Base-by-base conservation (phyloP, 345 rosid genomes). In the Clausena lansium region DNA sequence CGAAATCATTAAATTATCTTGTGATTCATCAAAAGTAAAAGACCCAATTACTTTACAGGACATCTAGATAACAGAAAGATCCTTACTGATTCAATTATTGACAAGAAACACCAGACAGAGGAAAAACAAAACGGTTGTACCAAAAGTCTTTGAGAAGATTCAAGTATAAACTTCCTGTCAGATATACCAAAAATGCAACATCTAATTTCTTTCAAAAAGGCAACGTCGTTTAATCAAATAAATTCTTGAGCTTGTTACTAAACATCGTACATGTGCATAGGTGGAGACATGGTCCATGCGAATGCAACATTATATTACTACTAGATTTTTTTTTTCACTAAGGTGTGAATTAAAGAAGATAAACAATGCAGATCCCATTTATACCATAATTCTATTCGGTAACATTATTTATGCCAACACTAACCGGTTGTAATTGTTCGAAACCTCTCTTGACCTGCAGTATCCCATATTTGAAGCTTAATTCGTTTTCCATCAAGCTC, bases 401-500 rank as follows among this genome's bases (percentile, higher is more conserved):
- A 15, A 28, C 20, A 63, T 28, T 39, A 9, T 20, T 28, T 47
- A 39, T 19, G 27, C 28, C 1, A 41, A 52, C 32, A 83, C 90
- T 87, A 55, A 95, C 99, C 99, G 54, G 97, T 93, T 79, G 98
- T 95, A 82, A 95, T 95, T 19, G 97, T 92, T 80, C 97, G 87
- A 78, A 92, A 92, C 57, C 94, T 86, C 79, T 92, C 97, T 74
- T 92, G 97, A 60, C 97, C 97, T 72, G 97, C 97, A 41, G 87
- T 95, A 75, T 93, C 99, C 99, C 99, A 95, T 25, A 95, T 95
- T 84, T 95, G 99, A 74, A 93, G 85, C 85, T 95, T 95, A 85
- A 95, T 93, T 79, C 96, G 83, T 85, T 93, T 95, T 24, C 94
- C 96, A 88, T 95, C 99, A 35, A 95, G 93, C 86, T 95, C 99